Conservation (phyloP, 176 grass and related monocot genomes). For the Bromus sterilis region DNA sequence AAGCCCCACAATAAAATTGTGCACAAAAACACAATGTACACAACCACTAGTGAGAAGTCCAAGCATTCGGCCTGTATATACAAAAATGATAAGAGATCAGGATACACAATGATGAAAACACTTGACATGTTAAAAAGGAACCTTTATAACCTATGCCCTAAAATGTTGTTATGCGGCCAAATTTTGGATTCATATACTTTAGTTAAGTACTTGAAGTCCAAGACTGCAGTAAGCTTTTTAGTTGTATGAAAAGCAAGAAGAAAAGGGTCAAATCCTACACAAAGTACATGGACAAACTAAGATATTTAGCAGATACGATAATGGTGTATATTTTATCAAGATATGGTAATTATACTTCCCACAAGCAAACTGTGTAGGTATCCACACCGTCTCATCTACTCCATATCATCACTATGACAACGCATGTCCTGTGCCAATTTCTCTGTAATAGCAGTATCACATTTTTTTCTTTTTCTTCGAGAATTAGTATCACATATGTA, state of each 20-base stretch:
- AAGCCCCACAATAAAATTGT: conserved; percentile 58
- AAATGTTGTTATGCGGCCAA: background rate
- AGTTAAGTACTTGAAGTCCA: background rate
- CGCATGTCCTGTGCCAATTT: background rate
- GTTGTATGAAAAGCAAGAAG: background rate
- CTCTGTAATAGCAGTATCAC: background rate
- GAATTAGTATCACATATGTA: background rate
- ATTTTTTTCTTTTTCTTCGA: background rate
- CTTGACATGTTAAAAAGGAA: conserved; percentile 4
- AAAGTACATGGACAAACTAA: background rate
- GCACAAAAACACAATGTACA: conserved; percentile 48
- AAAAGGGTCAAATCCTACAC: background rate
- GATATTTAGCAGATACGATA: background rate
- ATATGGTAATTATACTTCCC: background rate
- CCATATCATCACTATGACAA: background rate
- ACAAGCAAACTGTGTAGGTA: background rate
- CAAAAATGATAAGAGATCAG: conserved; percentile 18
- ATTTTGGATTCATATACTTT: background rate
- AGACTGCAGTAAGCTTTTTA: background rate
- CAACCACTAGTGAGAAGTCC: conserved; percentile 79
- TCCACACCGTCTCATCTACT: conserved; percentile 1
- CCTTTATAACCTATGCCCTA: background rate
- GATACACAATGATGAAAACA: background rate
- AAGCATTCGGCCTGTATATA: conserved; percentile 89
- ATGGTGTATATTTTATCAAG: conserved; percentile 5